Evolutionary conservation across 805 yeast species (phyloP).

Genomic region (Wickerhamiella nectarea): DNA sequence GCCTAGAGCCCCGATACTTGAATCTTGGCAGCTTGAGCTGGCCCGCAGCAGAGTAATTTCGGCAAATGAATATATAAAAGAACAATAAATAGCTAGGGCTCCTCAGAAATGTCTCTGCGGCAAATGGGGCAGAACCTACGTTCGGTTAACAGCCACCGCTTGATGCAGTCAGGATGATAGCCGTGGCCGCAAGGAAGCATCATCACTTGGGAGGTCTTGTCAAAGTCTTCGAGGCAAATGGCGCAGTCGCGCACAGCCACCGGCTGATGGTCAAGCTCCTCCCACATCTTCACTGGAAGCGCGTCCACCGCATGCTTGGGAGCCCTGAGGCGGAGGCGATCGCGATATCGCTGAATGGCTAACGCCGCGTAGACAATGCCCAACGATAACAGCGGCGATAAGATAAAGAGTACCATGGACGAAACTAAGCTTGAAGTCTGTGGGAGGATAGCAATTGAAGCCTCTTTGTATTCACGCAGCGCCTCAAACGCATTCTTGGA

Average conservation of each 20-base stretch:
- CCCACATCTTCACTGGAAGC: constrained; percentile 28
- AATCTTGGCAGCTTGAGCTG: no score
- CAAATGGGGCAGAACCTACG: constrained; percentile 47
- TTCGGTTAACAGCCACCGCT: constrained; percentile 46
- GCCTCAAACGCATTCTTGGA: constrained; percentile 31
- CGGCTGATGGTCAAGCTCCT: constrained; percentile 1
- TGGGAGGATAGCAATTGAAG: constrained; percentile 16
- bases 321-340: constrained; percentile 26
- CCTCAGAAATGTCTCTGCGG: constrained; percentile 17
- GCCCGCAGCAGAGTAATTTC: no score
- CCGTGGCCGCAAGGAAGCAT: constrained; percentile 47
- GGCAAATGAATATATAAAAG: background rate
- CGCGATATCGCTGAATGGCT: constrained; percentile 26
- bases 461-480: constrained; percentile 15
- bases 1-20: no score
- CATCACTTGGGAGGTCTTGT: constrained; percentile 36
- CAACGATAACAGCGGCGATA: constrained; percentile 30
- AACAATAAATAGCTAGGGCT: background rate
- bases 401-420: constrained; percentile 27
- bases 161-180: constrained; percentile 43
- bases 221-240: constrained; percentile 44
- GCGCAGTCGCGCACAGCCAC: constrained; percentile 39
- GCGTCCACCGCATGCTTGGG: constrained; percentile 27
- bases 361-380: constrained; percentile 27
- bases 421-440: constrained; percentile 26